phyloP scores from a whole-genome alignment of 2,329 filamentous ascomycete species.

The Microdochium trichocladiopsis region DNA sequence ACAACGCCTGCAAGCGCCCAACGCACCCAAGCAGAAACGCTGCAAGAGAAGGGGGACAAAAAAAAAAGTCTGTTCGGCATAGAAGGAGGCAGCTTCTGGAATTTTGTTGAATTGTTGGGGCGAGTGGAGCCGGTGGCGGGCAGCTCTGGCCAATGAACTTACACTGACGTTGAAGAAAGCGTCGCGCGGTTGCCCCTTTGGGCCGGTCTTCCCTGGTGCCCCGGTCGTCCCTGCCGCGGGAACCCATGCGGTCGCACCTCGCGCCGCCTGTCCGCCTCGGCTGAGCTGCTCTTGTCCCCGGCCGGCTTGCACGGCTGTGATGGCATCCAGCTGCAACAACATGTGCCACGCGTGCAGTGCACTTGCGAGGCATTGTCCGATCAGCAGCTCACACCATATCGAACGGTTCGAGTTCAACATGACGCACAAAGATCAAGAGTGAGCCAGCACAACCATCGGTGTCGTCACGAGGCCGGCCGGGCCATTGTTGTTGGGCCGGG shows the following conservation, averaged over 20 bases:
- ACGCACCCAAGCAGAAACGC: too few relatives aligned
- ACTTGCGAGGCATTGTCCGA: not conserved
- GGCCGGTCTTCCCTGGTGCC: not conserved
- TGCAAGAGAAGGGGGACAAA: too few relatives aligned
- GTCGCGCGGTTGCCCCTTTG: not conserved
- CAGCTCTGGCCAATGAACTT: not conserved
- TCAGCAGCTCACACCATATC: not conserved
- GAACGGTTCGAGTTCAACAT: too few relatives aligned
- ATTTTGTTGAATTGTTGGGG: slow-evolving; percentile 27
- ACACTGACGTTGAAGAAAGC: not conserved
- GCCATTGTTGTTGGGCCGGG: slow-evolving; percentile 1
- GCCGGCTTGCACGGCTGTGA: not conserved
- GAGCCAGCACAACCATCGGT: too few relatives aligned
- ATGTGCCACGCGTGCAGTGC: too few relatives aligned
- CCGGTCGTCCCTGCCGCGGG: not conserved
- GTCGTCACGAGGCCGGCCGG: not conserved
- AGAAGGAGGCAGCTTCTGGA: slow-evolving; percentile 7
- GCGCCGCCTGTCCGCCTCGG: too few relatives aligned
- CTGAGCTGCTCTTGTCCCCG: not conserved
- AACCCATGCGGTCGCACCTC: too few relatives aligned
- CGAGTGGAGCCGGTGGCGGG: slow-evolving; percentile 4
- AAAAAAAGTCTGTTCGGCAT: slow-evolving; percentile 5
- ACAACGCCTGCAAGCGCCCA: too few relatives aligned
- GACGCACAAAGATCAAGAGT: too few relatives aligned
- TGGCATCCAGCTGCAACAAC: not conserved